These are phyloP conservation scores for Amanita molliuscula DNA, from an alignment of 768 basidiomycete species.

Conservation along the genomic window DNA sequence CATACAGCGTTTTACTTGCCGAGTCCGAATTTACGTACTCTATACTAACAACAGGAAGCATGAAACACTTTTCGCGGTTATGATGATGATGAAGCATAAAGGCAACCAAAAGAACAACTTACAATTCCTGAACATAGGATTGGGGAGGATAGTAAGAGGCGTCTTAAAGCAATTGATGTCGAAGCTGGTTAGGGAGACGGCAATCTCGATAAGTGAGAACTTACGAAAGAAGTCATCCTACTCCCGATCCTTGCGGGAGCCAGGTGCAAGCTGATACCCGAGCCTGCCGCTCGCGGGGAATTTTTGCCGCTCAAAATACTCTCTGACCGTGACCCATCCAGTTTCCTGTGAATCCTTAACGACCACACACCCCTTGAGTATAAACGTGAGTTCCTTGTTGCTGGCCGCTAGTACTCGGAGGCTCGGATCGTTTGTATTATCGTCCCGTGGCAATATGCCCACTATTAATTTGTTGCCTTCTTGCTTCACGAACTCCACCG, in stretches of 20 bases:
- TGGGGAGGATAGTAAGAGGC: neutral
- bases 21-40: neutral
- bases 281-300: neutral
- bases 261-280: no score
- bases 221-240: neutral
- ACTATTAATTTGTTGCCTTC: neutral
- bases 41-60: neutral
- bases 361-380: neutral
- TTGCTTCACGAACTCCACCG: neutral
- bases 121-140: neutral
- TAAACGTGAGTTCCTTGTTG: neutral
- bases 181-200: neutral
- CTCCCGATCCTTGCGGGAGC: neutral
- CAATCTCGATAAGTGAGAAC: neutral
- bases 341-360: neutral
- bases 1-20: neutral
- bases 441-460: neutral
- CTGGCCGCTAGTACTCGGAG: neutral
- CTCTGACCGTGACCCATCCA: neutral
- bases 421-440: neutral
- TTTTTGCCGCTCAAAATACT: neutral
- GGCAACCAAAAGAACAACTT: neutral
- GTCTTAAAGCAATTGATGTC: neutral
- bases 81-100: neutral
- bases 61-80: neutral